Base-by-base conservation (phyloP, 495 filamentous ascomycete genomes). In the Letharia columbiana region DNA sequence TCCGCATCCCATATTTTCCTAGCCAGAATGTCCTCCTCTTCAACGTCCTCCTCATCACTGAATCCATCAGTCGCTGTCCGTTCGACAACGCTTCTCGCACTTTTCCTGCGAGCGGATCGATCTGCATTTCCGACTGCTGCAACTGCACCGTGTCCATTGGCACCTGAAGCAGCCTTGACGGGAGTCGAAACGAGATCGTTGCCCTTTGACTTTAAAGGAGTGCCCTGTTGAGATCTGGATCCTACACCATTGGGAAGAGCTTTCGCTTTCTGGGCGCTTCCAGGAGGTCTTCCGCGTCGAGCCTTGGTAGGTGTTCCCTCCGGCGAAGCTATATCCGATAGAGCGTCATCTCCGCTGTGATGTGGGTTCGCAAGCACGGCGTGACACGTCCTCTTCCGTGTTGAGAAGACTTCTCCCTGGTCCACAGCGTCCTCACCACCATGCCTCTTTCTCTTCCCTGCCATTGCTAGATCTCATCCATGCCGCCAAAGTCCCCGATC, bases 51-150 rank as follows among this genome's bases (percentile, higher is more conserved):
- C n/a, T 87, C 84, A 61, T 85, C 84, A 56, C 77, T 59, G 4
- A 49, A 35, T 15, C 40, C 58, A 20, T 78, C 83, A 11, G 75
- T 78, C 20, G 84, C 75, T 37, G 83, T 81, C 15, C 79, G 84
- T 70, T 92, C 86, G 28, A 92, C 86, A 10, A 95, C 73, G 9
- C 84, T 83, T 57, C 86, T 82, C 6, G 86, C 89, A 73, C 90
- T 96, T 79, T 96, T 96, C 70, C 87, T 88, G 71, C 90, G 85
- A 4, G 92, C 93, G 1, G 91, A 96, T 11, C 87, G 83, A 74
- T 96, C 89, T 31, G 87, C 88, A 70, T 87, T 90, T 62, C 82
- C 83, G n/a, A 56, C n/a, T n/a, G 54, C n/a, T 20, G 69, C 37
- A 58, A 23, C 31, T 42, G 39, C 41, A n/a, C 13, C 41, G 15